A percentile compares a stretch with the other conserved stretches of the same genome.
phyloP scores from a whole-genome alignment of 2,329 filamentous ascomycete species.

The Chaetomium strumarium region DNA sequence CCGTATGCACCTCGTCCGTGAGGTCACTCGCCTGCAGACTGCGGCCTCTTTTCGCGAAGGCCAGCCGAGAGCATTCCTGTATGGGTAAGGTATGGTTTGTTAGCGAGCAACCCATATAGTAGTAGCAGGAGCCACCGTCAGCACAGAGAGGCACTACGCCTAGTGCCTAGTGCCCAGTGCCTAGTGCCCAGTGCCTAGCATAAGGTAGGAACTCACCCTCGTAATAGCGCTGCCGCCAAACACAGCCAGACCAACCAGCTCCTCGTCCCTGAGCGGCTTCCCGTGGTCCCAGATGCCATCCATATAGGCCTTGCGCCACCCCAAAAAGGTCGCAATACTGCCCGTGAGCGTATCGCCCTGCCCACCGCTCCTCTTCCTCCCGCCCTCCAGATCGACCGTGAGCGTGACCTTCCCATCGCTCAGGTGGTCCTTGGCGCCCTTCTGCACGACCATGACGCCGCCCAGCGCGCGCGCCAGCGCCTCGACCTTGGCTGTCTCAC shows the following conservation, averaged over 20 bases:
- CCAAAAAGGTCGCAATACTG: conserved; percentile 78
- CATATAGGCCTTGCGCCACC: conserved; percentile 81
- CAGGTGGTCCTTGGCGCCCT: conserved; percentile 76
- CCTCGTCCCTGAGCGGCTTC: conserved; percentile 33
- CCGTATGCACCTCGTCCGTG: conserved; percentile 79
- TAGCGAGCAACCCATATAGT: background rate
- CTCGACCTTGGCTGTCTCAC: conserved; percentile 50
- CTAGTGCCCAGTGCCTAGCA: too few species aligned
- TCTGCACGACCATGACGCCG: conserved; percentile 87
- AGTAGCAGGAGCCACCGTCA: background rate
- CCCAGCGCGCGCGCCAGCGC: conserved; percentile 67
- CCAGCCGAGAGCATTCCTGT: conserved; percentile 75
- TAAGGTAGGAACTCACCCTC: conserved; percentile 49
- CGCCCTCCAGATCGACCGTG: conserved; percentile 70
- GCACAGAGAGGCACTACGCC: background rate
- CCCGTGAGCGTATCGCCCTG: conserved; percentile 96
- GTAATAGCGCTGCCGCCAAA: conserved; percentile 86
- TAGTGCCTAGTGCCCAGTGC: too few species aligned
- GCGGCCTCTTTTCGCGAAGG: conserved; percentile 78
- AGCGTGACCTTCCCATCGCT: conserved; percentile 73
- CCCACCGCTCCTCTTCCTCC: conserved; percentile 83
- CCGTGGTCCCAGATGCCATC: conserved; percentile 69
- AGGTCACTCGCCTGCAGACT: conserved; percentile 89
- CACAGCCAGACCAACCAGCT: conserved; percentile 68
- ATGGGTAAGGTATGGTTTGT: background rate